A percentile compares a stretch with the other conserved stretches of the same genome.
These are phyloP conservation scores for Spiraea crenata DNA, from an alignment of 331 rosid genomes.

Conservation along the genomic window DNA sequence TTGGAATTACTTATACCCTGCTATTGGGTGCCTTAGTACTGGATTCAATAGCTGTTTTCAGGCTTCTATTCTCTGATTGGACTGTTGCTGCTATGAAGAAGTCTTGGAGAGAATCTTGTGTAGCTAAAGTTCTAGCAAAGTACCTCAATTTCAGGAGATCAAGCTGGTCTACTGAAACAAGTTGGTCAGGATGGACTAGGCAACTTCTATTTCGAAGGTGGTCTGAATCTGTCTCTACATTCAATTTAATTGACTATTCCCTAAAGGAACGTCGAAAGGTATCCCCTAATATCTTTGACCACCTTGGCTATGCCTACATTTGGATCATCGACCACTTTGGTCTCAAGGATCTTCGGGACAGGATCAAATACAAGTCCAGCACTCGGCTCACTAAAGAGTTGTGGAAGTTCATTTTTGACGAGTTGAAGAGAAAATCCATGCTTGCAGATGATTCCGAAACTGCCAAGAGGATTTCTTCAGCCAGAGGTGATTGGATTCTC, in stretches of 20 bases:
- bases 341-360: slow-evolving; percentile 24
- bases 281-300: neutral
- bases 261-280: neutral
- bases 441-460: slow-evolving; percentile 36
- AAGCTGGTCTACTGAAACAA: neutral
- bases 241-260: slow-evolving; percentile 30
- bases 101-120: neutral
- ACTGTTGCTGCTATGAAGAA: neutral
- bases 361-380: slow-evolving; percentile 8
- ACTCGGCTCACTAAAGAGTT: neutral
- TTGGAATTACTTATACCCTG: slow-evolving; percentile 32
- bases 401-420: slow-evolving; percentile 22
- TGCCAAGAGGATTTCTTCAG: slow-evolving; percentile 26
- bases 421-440: slow-evolving; percentile 26
- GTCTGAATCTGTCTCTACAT: slow-evolving; percentile 26
- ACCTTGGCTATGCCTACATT: neutral
- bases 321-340: slow-evolving; percentile 5
- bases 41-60: slow-evolving; percentile 17
- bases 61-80: slow-evolving; percentile 20
- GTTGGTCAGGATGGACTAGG: neutral
- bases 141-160: slow-evolving; percentile 10
- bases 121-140: neutral
- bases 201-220: slow-evolving; percentile 23
- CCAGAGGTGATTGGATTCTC: slow-evolving; percentile 39
- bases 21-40: slow-evolving; percentile 32